phyloP scores from a whole-genome alignment of 495 filamentous ascomycete species.

The Penicillium diatomitis region DNA sequence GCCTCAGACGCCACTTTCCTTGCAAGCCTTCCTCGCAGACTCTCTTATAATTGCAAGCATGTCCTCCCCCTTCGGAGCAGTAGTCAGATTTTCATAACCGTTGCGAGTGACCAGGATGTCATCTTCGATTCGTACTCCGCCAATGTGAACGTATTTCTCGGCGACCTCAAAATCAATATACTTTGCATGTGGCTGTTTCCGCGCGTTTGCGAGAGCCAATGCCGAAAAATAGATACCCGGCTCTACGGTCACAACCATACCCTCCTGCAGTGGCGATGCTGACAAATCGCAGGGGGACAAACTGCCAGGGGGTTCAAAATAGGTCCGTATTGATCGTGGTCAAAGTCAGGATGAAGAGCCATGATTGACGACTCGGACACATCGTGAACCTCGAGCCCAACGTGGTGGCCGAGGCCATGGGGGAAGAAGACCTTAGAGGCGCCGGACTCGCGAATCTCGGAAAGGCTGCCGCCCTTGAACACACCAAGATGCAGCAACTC shows the following conservation, averaged over 20 bases:
- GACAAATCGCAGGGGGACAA: slow-evolving; percentile 23
- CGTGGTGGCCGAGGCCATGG: slow-evolving; percentile 81
- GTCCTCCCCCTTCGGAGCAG: slow-evolving; percentile 67
- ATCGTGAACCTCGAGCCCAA: slow-evolving; percentile 89
- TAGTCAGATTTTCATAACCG: slow-evolving; percentile 77
- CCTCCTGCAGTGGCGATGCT: slow-evolving; percentile 46
- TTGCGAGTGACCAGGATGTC: slow-evolving; percentile 71
- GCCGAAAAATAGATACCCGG: slow-evolving; percentile 87
- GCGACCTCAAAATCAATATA: slow-evolving; percentile 70
- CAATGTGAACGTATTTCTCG: slow-evolving; percentile 63
- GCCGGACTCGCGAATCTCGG: slow-evolving; percentile 58
- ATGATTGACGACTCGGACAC: slow-evolving; percentile 46
- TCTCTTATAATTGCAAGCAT: slow-evolving; percentile 52
- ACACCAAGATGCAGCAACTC: slow-evolving; percentile 66
- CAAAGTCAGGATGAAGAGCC: slow-evolving; percentile 16
- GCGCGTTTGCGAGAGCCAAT: slow-evolving; percentile 75
- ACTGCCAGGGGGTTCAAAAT: slow-evolving; percentile 15
- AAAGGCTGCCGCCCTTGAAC: slow-evolving; percentile 40
- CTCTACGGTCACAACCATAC: slow-evolving; percentile 81
- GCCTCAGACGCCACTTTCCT: no score
- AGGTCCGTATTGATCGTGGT: slow-evolving; percentile 13
- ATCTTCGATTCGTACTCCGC: slow-evolving; percentile 89
- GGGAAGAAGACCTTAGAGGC: slow-evolving; percentile 78
- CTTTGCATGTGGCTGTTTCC: slow-evolving; percentile 49
- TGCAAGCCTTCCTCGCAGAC: slow-evolving; percentile 2